These are phyloP conservation scores for Lichtheimia ramosa DNA, from an alignment of 371 early-diverging fungal genomes.

Conservation along the genomic window DNA sequence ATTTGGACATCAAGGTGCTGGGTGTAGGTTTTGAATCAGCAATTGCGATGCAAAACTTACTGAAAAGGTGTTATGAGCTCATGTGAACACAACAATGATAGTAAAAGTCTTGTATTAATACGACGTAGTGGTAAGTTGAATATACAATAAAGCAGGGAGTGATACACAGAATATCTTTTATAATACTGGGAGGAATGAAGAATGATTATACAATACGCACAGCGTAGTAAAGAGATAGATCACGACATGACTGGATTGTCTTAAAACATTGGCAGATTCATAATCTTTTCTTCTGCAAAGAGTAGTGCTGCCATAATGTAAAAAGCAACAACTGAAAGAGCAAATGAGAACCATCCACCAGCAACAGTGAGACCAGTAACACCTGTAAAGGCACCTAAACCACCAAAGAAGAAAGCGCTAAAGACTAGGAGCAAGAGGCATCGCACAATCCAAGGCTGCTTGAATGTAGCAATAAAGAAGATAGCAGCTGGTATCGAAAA, in stretches of 20 bases:
- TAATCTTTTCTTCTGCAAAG: conserved; percentile 27
- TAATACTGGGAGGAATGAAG: not conserved
- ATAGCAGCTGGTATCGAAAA: conserved; percentile 34
- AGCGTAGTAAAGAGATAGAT: not conserved
- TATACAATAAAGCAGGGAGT: no score
- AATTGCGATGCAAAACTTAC: no score
- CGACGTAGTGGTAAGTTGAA: no score
- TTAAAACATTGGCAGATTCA: conserved; percentile 38
- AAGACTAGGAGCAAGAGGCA: conserved; percentile 35
- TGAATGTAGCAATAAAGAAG: conserved; percentile 36
- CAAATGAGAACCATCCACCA: conserved; percentile 39
- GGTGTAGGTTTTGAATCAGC: no score
- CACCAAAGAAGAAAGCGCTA: conserved; percentile 36
- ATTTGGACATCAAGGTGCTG: no score
- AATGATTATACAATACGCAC: not conserved
- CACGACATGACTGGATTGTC: not conserved
- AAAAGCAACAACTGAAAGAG: conserved; percentile 34
- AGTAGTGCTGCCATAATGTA: conserved; percentile 35
- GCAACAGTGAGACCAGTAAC: conserved; percentile 17
- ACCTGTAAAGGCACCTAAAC: conserved; percentile 26
- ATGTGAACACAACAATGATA: no score
- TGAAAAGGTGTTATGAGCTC: no score
- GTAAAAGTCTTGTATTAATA: no score
- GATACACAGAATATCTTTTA: not conserved
- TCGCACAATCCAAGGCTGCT: conserved; percentile 36